Evolutionary conservation across 1,284 basidiomycete species (phyloP).

Genomic region (Pascua guehoae): DNA sequence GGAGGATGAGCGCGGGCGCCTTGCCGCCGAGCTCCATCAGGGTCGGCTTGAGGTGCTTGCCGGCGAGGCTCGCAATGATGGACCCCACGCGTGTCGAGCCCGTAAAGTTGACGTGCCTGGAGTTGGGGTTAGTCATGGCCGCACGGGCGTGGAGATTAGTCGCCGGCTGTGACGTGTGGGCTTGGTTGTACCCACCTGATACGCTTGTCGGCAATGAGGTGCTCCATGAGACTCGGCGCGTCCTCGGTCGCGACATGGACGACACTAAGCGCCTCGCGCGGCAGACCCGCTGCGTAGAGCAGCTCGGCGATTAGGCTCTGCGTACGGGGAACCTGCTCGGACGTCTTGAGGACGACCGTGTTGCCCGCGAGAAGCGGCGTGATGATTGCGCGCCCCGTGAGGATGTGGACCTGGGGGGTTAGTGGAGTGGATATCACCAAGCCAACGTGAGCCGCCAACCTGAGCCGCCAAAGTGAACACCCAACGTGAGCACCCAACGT

Average conservation of each 20-base stretch:
- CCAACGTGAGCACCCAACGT: no score
- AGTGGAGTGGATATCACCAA: no score
- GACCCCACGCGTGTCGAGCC: slow-evolving; percentile 51
- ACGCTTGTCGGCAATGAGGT: slow-evolving; percentile 57
- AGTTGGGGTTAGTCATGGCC: no score
- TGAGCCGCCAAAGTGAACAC: no score
- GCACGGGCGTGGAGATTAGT: no score
- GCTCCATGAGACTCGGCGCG: slow-evolving; percentile 52
- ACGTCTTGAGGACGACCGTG: slow-evolving; percentile 61
- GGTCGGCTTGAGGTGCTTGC: slow-evolving; percentile 48
- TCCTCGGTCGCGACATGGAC: slow-evolving; percentile 56
- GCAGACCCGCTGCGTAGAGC: slow-evolving; percentile 56
- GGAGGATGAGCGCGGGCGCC: slow-evolving; percentile 54
- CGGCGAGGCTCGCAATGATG: slow-evolving; percentile 41
- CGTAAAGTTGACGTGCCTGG: slow-evolving; percentile 48
- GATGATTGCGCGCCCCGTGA: slow-evolving; percentile 52
- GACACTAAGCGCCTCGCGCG: slow-evolving; percentile 59
- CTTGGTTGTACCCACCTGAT: slow-evolving; percentile 34
- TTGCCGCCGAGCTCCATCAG: slow-evolving; percentile 53
- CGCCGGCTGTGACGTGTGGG: slow-evolving; percentile 12
- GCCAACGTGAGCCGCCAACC: no score
- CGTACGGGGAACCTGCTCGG: slow-evolving; percentile 57
- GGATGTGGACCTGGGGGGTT: slow-evolving; percentile 2
- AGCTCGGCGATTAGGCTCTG: slow-evolving; percentile 56
- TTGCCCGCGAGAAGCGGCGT: slow-evolving; percentile 63